phyloP scores from a whole-genome alignment of 1,139 yeast genomes.

The Hanseniaspora gamundiae region DNA sequence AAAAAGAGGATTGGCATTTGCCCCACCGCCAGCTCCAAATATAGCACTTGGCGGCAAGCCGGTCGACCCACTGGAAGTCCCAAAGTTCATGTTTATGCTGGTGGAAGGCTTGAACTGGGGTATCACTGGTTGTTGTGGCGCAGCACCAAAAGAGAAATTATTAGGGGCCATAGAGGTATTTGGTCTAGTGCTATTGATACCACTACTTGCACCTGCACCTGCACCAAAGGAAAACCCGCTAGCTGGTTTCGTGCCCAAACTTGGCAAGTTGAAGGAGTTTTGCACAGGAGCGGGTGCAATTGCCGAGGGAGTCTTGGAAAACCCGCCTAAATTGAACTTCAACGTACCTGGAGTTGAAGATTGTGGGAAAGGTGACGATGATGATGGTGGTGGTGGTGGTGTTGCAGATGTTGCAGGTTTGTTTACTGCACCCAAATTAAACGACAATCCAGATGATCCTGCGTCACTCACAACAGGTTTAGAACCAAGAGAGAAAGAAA shows the following conservation, averaged over 20 bases:
- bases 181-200: background rate
- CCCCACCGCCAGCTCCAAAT: slow-evolving; percentile 9
- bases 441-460: background rate
- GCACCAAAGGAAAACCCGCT: background rate
- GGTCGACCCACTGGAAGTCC: slow-evolving; percentile 2
- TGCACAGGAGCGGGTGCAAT: no score
- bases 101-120: slow-evolving; percentile 4
- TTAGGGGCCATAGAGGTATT: background rate
- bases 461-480: background rate
- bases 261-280: background rate
- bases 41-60: slow-evolving; percentile 14
- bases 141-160: slow-evolving; percentile 4
- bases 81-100: slow-evolving; percentile 18
- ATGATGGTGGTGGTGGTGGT: background rate
- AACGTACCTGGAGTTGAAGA: background rate
- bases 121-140: slow-evolving; percentile 7
- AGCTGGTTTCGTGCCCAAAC: background rate
- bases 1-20: no score
- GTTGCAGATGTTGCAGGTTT: background rate
- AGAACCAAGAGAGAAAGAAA: slow-evolving; percentile 7
- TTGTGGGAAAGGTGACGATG: background rate
- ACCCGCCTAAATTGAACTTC: background rate
- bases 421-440: background rate
- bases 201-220: background rate
- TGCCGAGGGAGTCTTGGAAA: background rate